phyloP scores from a whole-genome alignment of 2,329 filamentous ascomycete genomes.

The Fusarium nygamai region DNA sequence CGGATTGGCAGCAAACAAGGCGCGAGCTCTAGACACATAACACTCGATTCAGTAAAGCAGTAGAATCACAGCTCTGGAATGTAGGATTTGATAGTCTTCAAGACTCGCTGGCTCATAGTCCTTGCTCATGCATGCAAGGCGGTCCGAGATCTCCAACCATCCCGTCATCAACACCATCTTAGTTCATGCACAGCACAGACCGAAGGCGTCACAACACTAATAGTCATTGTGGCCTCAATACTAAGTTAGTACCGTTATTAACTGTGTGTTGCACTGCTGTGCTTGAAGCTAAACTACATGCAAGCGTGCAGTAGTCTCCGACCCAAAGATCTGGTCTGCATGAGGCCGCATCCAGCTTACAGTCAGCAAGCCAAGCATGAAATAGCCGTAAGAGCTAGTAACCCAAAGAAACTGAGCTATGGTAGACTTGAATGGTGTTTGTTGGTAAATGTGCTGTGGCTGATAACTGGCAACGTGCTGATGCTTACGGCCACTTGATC shows the following conservation, averaged over 20 bases:
- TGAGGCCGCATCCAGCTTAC: neutral
- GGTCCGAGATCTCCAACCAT: neutral
- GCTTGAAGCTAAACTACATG: neutral
- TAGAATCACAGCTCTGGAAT: neutral
- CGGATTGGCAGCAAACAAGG: neutral
- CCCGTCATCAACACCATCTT: neutral
- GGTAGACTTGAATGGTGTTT: neutral
- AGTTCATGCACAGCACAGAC: neutral
- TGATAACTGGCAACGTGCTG: neutral
- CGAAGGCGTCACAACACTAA: neutral
- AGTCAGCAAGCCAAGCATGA: neutral
- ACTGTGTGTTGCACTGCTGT: neutral
- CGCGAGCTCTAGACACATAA: neutral
- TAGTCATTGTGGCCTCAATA: rapidly evolving
- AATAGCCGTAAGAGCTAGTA: neutral
- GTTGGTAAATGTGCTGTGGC: neutral
- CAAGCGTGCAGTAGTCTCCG: neutral
- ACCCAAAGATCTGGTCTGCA: neutral
- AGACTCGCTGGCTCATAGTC: neutral
- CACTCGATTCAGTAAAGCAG: neutral
- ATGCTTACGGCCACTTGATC: neutral
- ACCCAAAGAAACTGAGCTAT: too few relatives aligned
- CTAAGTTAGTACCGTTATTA: too few relatives aligned
- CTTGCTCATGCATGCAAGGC: neutral
- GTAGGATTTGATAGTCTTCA: neutral